Base-by-base conservation (phyloP, 306 rosid genomes). In the Cicer chorassanicum region DNA sequence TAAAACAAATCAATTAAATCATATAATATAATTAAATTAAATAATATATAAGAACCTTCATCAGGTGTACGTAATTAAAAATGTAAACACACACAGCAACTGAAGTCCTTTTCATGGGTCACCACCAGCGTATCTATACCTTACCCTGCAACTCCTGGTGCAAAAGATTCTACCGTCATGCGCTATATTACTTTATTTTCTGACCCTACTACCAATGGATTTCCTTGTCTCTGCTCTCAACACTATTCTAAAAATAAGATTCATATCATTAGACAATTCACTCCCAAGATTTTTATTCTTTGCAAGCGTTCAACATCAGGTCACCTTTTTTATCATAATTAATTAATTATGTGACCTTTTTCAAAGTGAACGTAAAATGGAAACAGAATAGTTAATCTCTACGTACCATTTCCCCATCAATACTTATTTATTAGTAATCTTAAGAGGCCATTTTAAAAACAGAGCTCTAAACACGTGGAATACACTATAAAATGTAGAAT, bases 131-230 rank as follows among this genome's bases (percentile, higher is more conserved):
- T 60, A 44, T 65, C 38, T 65, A 9, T 41, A 65, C 15, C 53
- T 42, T 65, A 42, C 70, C 70, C 70, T 65, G 51, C 39, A 42
- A 42, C 15, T 65, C 50, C 70, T 65, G 70, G 53, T 65, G 53
- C 53, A 65, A 65, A 42, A 65, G 70, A 75, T 64, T 55, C 50
- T 42, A 74, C 43, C 59, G 61, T 43, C 70, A 54, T 60, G 43
- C 72, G 39, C 41, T 65, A 29, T 59, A 65, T 71, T 2, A 29
- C 34, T 29, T 43, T 59, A 70, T 73, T 19, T 10, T 36, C 49
- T 75, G 87, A 60, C 81, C 74, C 77, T 45, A 60, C 74, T 51
- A 65, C 24, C 19, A 60, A 76, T 43, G 68, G 65, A 81, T 59
- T 70, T 70, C 65, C 70, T 45, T 61, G 46, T 29, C 43, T 66